Evolutionary conservation across 2,329 filamentous ascomycete genomes (phyloP), one percentile per base, ranked within the genome.

Genomic region (Talaromyces atroroseus): DNA sequence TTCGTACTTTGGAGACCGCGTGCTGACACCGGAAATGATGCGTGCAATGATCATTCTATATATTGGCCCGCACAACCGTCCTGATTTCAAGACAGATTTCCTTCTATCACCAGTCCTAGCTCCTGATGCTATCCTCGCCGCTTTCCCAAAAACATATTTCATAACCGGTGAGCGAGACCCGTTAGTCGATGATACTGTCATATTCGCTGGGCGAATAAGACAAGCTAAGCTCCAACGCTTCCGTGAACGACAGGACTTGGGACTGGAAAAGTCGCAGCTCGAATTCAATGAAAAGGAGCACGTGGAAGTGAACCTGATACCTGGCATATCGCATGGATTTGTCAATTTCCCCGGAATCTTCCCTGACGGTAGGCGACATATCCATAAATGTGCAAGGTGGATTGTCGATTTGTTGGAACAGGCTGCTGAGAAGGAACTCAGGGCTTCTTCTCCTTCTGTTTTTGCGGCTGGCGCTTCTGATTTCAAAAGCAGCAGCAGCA

Each of bases 11-110:
- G 94, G 95, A 70, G 94, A 99, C 71, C 87, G 94, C 26, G 89
- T 99, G 26, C 80, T 99, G 14, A 92, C 90, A 0, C 92, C 94
- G 0, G 94, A 99, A 72, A 96, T 97, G 90, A 96, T 97, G 88
- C 88, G 94, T 32, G 90, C 92, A 61, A 97, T 99, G 92, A 96
- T 99, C 62, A 95, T 99, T 62, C 80, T 99, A 3, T 99, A 99
- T 70, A 89, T 99, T 55, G 94, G 94, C 0, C 91, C 92, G 0
- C 89, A 96, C 68, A 90, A 94, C 70, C 87, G 92, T 0, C 94
- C 94, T 0, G 91, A 97, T 68, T 97, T 99, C 71, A 84, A 84
- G 26, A 90, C 89, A 6, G 92, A 99, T 71, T 96, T 91, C 69
- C 82, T 96, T 0, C 82, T 99, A 2, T 95, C 89, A 0, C 94